phyloP scores from a whole-genome alignment of 441 rosid genomes.

The Daphne laureola region DNA sequence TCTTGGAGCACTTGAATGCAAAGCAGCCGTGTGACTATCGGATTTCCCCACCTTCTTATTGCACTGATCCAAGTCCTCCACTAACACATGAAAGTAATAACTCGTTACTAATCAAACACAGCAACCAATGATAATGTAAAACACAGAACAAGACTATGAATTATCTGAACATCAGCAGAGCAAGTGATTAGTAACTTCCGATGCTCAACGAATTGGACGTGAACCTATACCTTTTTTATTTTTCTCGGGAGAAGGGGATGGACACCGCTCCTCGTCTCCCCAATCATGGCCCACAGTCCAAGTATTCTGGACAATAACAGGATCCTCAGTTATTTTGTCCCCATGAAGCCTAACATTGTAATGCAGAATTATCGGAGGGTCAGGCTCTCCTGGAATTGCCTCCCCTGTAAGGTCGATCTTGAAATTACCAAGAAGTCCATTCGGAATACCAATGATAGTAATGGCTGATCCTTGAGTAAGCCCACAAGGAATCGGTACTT shows the following conservation, averaged over 20 bases:
- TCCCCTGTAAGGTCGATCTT: slow-evolving; percentile 84
- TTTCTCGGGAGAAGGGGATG: slow-evolving; percentile 62
- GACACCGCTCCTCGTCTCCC: slow-evolving; percentile 97
- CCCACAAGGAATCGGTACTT: slow-evolving; percentile 80
- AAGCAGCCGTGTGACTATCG: slow-evolving; percentile 26
- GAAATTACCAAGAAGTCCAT: slow-evolving; percentile 84
- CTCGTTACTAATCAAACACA: slow-evolving; percentile 8
- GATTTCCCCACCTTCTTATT: slow-evolving; percentile 75
- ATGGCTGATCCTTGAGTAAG: slow-evolving; percentile 91
- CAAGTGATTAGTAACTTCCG: neutral
- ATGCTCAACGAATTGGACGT: neutral
- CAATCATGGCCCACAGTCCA: slow-evolving; percentile 92
- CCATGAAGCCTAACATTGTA: slow-evolving; percentile 94
- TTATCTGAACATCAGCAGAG: slow-evolving; percentile 3
- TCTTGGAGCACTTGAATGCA: slow-evolving; percentile 37
- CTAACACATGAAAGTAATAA: slow-evolving; percentile 27
- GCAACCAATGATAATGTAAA: slow-evolving; percentile 2
- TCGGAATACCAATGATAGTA: slow-evolving; percentile 80
- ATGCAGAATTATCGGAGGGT: slow-evolving; percentile 89
- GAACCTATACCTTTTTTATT: slow-evolving; percentile 52
- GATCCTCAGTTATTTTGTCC: slow-evolving; percentile 89
- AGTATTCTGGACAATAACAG: slow-evolving; percentile 94
- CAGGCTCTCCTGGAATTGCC: slow-evolving; percentile 94
- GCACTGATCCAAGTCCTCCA: slow-evolving; percentile 87
- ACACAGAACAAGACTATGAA: slow-evolving; percentile 1